Evolutionary conservation across 495 filamentous ascomycete species (phyloP).

Genomic region (Penicillium samsonianum): DNA sequence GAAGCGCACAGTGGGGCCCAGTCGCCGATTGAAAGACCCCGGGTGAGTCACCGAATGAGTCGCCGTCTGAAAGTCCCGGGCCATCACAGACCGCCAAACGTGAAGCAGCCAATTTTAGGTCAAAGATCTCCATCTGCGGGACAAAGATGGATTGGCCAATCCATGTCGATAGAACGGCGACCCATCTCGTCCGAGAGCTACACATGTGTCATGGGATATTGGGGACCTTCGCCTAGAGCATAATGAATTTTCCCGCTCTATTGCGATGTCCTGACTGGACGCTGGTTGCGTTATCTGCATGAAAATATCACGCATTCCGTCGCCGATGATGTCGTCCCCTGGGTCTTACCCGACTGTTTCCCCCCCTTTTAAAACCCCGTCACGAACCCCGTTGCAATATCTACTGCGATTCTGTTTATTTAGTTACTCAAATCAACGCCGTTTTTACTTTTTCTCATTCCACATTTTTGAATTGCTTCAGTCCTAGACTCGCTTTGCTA

Average conservation of each 20-base stretch:
- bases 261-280: constrained; percentile 28
- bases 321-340: constrained; percentile 14
- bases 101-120: background rate
- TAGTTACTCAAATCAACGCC: constrained; percentile 30
- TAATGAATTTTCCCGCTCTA: constrained; percentile 2
- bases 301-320: constrained; percentile 25
- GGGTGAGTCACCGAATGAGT: constrained; percentile 2
- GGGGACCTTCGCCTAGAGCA: background rate
- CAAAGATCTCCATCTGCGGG: background rate
- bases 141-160: background rate
- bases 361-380: constrained; percentile 9
- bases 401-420: constrained; percentile 13
- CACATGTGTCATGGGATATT: constrained; percentile 1
- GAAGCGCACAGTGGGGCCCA: constrained; percentile 23
- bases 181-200: constrained; percentile 20
- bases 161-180: constrained; percentile 1
- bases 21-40: constrained; percentile 2
- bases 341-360: constrained; percentile 18
- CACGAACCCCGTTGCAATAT: background rate
- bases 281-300: constrained; percentile 34
- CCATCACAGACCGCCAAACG: constrained; percentile 6
- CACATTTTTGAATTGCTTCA: constrained; percentile 6
- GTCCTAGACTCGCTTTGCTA: background rate
- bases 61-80: constrained; percentile 1
- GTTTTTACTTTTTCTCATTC: constrained; percentile 10